Evolutionary conservation across 1,139 yeast genomes (phyloP), one percentile per base, ranked within the genome.

Genomic region (Nadsonia starkeyi-henricii): DNA sequence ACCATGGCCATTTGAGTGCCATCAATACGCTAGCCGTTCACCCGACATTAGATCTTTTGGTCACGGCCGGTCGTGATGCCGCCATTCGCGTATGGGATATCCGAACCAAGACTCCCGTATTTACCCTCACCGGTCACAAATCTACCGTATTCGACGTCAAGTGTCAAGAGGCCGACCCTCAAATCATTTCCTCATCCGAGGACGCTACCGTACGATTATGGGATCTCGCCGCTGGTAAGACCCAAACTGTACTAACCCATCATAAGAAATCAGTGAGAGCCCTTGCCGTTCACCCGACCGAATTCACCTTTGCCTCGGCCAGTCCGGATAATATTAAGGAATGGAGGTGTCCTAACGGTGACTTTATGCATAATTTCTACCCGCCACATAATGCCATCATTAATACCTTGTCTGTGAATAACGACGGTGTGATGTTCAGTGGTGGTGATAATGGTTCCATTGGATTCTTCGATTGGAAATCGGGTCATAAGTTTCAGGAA

Each of bases 71-170:
- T 13, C 70, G 95, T 51, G 99, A 93, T 62, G 74, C 89, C 4
- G 84, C 84, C 0, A 82, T 89, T 0, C 69, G 95, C 50, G 81
- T 86, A 2, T 93, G 99, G 99, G 99, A 93, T 64, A 81, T 91
- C 51, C 72, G 98, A 51, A 77, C 95, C 0, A 70, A 93, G 49
- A 67, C 75, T 2, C 81, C 89, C 18, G 80, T 85, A 0, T 81
- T 82, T 73, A 83, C 83, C 0, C 67, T 93, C 45, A 71, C 80
- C 2, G 98, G 98, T 0, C 98, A 93, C 63, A 75, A 78, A 53
- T 75, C 77, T 42, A 84, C 93, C 21, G 75, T 93, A 9, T 79
- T 82, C 46, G 73, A 81, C 44, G 81, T 91, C 1, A 69, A 71
- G 42, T 72, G 88, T 50, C 81, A 83, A 50, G 72, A 75, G 1